phyloP scores from a whole-genome alignment of 176 grass and related monocot genomes.

The Oryza rufipogon region DNA sequence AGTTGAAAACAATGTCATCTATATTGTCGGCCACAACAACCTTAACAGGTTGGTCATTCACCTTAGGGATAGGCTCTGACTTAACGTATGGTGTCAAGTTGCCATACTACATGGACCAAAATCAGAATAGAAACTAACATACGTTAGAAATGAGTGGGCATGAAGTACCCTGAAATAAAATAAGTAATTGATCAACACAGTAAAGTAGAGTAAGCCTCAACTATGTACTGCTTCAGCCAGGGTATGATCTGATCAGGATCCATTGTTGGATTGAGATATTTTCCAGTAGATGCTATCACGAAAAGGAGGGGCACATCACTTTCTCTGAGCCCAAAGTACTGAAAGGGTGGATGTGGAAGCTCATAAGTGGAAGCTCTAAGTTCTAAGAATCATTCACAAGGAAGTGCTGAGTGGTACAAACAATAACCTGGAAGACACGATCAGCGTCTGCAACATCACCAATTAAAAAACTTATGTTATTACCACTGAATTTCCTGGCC shows the following conservation, averaged over 20 bases:
- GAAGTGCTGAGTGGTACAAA: constrained; percentile 20
- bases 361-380: constrained; percentile 26
- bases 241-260: constrained; percentile 70
- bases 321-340: constrained; percentile 90
- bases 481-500: constrained; percentile 63
- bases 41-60: constrained; percentile 76
- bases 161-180: constrained; percentile 29
- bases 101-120: constrained; percentile 62
- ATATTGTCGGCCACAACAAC: constrained; percentile 74
- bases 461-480: constrained; percentile 88
- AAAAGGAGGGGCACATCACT: constrained; percentile 69
- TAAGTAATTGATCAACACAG: constrained; percentile 18
- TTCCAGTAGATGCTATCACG: constrained; percentile 56
- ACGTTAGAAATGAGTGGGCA: constrained; percentile 24
- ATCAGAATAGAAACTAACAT: constrained; percentile 9
- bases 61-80: constrained; percentile 79
- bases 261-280: constrained; percentile 80
- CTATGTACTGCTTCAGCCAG: constrained; percentile 83
- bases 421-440: constrained; percentile 69
- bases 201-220: constrained; percentile 51
- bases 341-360: constrained; percentile 32
- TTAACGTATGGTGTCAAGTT: constrained; percentile 69
- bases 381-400: background rate
- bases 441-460: constrained; percentile 66
- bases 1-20: constrained; percentile 69